Percentiles rank a stretch among this genome's conserved stretches.
phyloP scores from a whole-genome alignment of 2,329 filamentous ascomycete genomes.

The Colletotrichum brevisporum region DNA sequence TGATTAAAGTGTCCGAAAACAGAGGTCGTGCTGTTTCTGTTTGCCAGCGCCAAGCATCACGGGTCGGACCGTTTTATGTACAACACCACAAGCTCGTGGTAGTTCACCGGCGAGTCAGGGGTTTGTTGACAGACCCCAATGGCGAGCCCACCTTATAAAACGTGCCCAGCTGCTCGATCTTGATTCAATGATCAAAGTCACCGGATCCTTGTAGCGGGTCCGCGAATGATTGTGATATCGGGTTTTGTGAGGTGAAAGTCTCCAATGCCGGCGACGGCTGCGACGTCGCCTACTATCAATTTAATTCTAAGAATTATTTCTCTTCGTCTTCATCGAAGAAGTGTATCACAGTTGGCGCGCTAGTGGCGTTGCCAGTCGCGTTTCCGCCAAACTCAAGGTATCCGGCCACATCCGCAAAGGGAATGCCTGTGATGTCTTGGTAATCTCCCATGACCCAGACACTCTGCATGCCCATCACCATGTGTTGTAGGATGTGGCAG shows the following conservation, averaged over 20 bases:
- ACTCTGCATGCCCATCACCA: constrained; percentile 65
- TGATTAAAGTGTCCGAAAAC: not conserved
- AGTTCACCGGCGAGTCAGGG: constrained; percentile 12
- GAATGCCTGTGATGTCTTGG: constrained; percentile 42
- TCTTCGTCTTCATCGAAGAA: constrained; percentile 28
- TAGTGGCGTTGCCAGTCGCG: constrained; percentile 57
- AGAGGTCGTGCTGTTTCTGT: too few species aligned
- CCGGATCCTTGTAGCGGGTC: not conserved
- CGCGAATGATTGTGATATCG: not conserved
- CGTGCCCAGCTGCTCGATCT: not conserved
- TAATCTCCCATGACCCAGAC: constrained; percentile 47
- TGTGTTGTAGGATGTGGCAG: constrained; percentile 71
- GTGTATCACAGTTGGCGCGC: constrained; percentile 39
- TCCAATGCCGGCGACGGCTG: not conserved
- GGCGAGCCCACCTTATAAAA: constrained; percentile 4
- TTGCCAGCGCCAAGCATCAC: constrained; percentile 16
- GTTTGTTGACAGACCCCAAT: not conserved
- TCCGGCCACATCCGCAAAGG: constrained; percentile 52
- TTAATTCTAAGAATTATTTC: constrained; percentile 7
- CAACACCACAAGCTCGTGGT: not conserved
- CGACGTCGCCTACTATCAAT: not conserved
- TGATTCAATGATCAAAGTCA: not conserved
- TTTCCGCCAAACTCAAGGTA: constrained; percentile 61
- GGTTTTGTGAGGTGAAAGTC: not conserved
- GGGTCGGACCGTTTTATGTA: constrained; percentile 16